phyloP scores from a whole-genome alignment of 768 basidiomycete genomes.

The Leccinum broughii region DNA sequence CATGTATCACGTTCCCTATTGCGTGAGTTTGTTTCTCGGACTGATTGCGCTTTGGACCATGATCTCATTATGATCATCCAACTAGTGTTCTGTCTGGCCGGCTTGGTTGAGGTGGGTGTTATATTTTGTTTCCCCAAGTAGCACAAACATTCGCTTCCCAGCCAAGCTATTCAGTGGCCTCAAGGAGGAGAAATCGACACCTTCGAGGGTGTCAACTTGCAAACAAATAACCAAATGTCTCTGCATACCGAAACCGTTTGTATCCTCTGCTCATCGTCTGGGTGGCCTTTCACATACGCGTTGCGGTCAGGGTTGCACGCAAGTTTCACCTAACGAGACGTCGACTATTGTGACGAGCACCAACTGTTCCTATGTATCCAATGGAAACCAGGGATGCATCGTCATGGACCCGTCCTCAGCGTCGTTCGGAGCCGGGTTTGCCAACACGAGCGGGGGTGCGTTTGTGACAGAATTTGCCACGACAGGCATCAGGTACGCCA shows the following conservation, averaged over 20 bases:
- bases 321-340: slow-evolving; percentile 48
- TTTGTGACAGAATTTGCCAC: slow-evolving; percentile 73
- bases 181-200: slow-evolving; percentile 75
- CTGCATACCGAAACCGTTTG: slow-evolving; percentile 63
- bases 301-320: slow-evolving; percentile 48
- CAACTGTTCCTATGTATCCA: slow-evolving; percentile 57
- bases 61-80: slow-evolving; percentile 3
- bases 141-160: slow-evolving; percentile 12
- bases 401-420: slow-evolving; percentile 51
- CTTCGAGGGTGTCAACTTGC: slow-evolving; percentile 77
- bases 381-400: slow-evolving; percentile 65
- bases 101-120: slow-evolving; percentile 48
- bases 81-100: slow-evolving; percentile 71
- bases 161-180: slow-evolving; percentile 61
- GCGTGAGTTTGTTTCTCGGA: slow-evolving; percentile 41
- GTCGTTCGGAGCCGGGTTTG: slow-evolving; percentile 70
- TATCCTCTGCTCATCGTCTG: slow-evolving; percentile 1
- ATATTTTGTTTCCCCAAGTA: background rate
- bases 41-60: background rate
- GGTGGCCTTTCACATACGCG: background rate
- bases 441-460: slow-evolving; percentile 65
- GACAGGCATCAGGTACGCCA: slow-evolving; percentile 60
- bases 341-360: slow-evolving; percentile 55
- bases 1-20: slow-evolving; percentile 63
- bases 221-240: slow-evolving; percentile 66